phyloP scores from a whole-genome alignment of 75 land plant genomes.

The Cryptomeria japonica region DNA sequence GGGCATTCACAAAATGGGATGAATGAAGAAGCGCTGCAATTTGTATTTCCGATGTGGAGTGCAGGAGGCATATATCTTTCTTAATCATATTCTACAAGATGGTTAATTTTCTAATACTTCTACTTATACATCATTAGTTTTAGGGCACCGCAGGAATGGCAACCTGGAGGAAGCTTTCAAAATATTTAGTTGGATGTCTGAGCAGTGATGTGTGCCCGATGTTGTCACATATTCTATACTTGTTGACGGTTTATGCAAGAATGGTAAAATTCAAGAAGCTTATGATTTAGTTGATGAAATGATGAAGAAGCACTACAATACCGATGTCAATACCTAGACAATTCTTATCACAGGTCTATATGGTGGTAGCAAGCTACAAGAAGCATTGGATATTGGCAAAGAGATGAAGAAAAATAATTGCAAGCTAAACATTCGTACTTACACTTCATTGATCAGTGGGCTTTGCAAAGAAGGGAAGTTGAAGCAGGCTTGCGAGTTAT shows the following conservation, averaged over 20 bases:
- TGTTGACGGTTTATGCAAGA: conserved; percentile 52
- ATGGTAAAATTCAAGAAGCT: conserved; percentile 41
- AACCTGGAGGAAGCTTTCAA: conserved; percentile 35
- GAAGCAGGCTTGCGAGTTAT: conserved; percentile 34
- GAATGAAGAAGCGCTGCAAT: no score
- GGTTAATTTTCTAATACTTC: conserved; percentile 33
- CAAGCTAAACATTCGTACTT: conserved; percentile 51
- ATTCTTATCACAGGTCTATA: conserved; percentile 45
- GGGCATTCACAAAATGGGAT: no score
- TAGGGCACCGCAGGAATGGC: conserved; percentile 36
- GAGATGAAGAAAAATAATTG: conserved; percentile 52
- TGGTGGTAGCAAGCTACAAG: conserved; percentile 20
- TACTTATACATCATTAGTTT: conserved; percentile 50
- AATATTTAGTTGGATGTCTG: conserved; percentile 38
- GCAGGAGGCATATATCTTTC: conserved; percentile 28
- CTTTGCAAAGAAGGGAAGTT: conserved; percentile 33
- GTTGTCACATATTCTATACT: conserved; percentile 42
- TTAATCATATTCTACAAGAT: conserved; percentile 23
- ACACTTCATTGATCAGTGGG: conserved; percentile 35
- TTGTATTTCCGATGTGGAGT: no score
- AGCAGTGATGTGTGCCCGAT: conserved; percentile 51
- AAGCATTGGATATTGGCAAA: conserved; percentile 32
- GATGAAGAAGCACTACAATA: conserved; percentile 27
- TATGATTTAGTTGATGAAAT: conserved; percentile 30
- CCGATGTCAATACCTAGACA: conserved; percentile 50